These are phyloP conservation scores for Penicillium brevicompactum DNA, from an alignment of 2,329 filamentous ascomycete genomes.

Conservation along the genomic window DNA sequence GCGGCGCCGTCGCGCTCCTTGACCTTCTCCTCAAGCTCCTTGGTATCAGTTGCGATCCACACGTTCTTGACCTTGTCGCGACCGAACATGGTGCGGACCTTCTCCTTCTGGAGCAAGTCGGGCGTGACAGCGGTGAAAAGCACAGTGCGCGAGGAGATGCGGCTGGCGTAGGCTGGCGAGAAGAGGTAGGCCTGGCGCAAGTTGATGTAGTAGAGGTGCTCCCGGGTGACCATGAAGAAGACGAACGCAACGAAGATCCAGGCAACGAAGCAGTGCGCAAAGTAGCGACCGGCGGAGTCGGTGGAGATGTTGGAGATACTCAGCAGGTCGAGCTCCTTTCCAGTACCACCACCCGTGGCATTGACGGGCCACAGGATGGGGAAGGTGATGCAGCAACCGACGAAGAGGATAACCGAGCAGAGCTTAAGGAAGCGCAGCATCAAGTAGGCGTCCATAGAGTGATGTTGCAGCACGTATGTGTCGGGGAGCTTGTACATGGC, in stretches of 20 bases:
- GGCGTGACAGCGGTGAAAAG: slow-evolving; percentile 84
- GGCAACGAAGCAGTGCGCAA: slow-evolving; percentile 76
- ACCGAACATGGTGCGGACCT: slow-evolving; percentile 78
- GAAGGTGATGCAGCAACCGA: slow-evolving; percentile 82
- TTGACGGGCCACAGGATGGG: slow-evolving; percentile 89
- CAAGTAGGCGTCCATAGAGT: slow-evolving; percentile 88
- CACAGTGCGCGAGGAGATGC: slow-evolving; percentile 86
- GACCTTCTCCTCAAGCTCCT: slow-evolving; percentile 77
- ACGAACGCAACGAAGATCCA: slow-evolving; percentile 88
- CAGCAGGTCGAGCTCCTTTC: slow-evolving; percentile 72
- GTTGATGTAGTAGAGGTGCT: slow-evolving; percentile 90
- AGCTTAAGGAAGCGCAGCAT: slow-evolving; percentile 87
- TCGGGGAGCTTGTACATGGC: slow-evolving; percentile 70
- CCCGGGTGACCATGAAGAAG: slow-evolving; percentile 83
- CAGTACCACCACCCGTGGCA: slow-evolving; percentile 69
- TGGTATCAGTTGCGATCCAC: slow-evolving; percentile 79
- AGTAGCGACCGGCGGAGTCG: slow-evolving; percentile 65
- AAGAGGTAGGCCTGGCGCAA: slow-evolving; percentile 89
- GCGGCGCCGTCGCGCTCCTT: slow-evolving; percentile 78
- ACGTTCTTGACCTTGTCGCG: slow-evolving; percentile 74
- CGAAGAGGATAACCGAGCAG: slow-evolving; percentile 74
- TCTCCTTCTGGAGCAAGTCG: slow-evolving; percentile 74
- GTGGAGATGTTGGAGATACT: slow-evolving; percentile 72
- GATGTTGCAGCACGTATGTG: slow-evolving; percentile 81
- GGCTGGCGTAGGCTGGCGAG: slow-evolving; percentile 78